Evolutionary conservation across 768 basidiomycete species (phyloP).

Genomic region (Amanita jacksonii): DNA sequence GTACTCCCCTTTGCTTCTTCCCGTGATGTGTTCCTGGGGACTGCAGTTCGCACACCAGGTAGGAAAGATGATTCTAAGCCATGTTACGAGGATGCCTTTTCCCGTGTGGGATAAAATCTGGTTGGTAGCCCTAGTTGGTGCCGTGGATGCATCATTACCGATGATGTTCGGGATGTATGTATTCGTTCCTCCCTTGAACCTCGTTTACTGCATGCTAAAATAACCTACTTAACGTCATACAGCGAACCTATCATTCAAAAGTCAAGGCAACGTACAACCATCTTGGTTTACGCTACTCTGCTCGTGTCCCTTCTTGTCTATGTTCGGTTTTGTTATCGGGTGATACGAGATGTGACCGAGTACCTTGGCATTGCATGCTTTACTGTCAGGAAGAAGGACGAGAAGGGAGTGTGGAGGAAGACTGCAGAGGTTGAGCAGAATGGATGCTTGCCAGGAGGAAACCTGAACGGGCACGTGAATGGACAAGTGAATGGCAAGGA

Average conservation of each 20-base stretch:
- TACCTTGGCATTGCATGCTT: conserved; percentile 94
- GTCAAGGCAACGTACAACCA: conserved; percentile 46
- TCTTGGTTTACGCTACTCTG: conserved; percentile 69
- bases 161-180: conserved; percentile 52
- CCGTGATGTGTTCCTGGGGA: conserved; percentile 92
- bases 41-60: conserved; percentile 85
- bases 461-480: no score
- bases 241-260: conserved; percentile 69
- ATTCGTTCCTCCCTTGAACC: background rate
- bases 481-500: no score
- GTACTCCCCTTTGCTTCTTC: conserved; percentile 68
- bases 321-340: conserved; percentile 69
- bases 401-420: conserved; percentile 45
- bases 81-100: conserved; percentile 77
- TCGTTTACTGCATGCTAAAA: no score
- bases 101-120: conserved; percentile 86
- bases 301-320: conserved; percentile 61
- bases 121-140: conserved; percentile 70
- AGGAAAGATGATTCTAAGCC: conserved; percentile 86
- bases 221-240: background rate
- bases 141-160: conserved; percentile 75
- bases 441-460: background rate
- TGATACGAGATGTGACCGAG: conserved; percentile 82
- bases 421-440: background rate
- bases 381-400: conserved; percentile 80